phyloP scores from a whole-genome alignment of 192 early-diverging fungal species.

The Podila clonocystis region DNA sequence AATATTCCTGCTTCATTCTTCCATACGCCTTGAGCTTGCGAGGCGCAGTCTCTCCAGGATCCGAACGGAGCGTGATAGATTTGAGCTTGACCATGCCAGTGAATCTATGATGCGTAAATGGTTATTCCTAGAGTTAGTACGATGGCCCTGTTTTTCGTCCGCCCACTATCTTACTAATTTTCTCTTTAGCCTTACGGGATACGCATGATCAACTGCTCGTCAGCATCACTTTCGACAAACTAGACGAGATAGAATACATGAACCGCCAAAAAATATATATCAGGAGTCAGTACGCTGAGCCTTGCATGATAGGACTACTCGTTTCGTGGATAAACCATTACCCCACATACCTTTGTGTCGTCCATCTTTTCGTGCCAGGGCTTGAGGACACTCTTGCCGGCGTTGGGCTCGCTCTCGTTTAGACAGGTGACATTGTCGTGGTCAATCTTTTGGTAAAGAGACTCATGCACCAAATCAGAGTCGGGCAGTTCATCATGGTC shows the following conservation, averaged over 20 bases:
- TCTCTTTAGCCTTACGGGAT: slow-evolving; percentile 72
- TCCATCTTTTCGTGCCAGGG: slow-evolving; percentile 86
- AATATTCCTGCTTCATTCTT: no score
- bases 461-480: slow-evolving; percentile 68
- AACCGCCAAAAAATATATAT: not conserved
- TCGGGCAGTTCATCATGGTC: slow-evolving; percentile 79
- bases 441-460: slow-evolving; percentile 83
- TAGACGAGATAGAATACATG: slow-evolving; percentile 16
- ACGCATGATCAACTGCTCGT: slow-evolving; percentile 90
- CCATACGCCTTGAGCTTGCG: slow-evolving; percentile 77
- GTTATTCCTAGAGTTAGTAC: no score
- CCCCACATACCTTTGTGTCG: slow-evolving; percentile 59
- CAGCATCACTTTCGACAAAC: slow-evolving; percentile 83
- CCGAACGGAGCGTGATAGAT: slow-evolving; percentile 83
- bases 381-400: slow-evolving; percentile 83
- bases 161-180: not conserved
- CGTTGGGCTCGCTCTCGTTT: slow-evolving; percentile 76
- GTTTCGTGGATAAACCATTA: no score
- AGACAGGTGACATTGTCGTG: slow-evolving; percentile 81
- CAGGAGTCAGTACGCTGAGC: not conserved
- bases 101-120: slow-evolving; percentile 65
- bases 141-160: not conserved
- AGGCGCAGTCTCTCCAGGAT: slow-evolving; percentile 68
- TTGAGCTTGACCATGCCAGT: slow-evolving; percentile 91
- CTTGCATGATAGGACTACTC: no score